Evolutionary conservation across 192 early-diverging fungal genomes (phyloP), one percentile per base, ranked within the genome.

Genomic region (Coemansia sp.): DNA sequence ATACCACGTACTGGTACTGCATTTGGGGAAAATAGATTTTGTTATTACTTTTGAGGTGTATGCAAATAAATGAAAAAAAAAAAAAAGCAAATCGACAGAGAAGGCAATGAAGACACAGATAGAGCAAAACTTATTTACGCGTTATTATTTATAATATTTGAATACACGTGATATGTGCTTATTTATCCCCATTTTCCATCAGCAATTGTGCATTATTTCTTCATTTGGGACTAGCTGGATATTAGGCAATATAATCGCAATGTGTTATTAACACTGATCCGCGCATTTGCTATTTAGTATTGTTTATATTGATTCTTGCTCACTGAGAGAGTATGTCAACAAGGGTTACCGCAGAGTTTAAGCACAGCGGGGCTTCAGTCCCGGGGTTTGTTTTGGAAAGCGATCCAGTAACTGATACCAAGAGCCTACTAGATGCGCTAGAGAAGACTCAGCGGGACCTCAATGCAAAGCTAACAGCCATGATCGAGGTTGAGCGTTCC

Each of bases 1-100:
- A 91, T 37, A 89, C 91, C 32, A 92, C 89, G 74, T 94, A 93
- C 53, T 91, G 85, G 69, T 87, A 87, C 56, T 82, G 79, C 79
- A 81, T 81, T 59, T 41, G 32, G 38, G n/a, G 52, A 53, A 9
- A 9, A 11, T 16, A 26, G 2, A 13, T 52, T 54, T 53, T 13
- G 26, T 8, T 6, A 38, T 50, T 39, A 43, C 3, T 26, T 26
- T 26, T 26, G 26, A 26, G 3, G 26, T 26, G n/a, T 53, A 53
- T 26, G 60, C 32, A 61, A 68, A 50, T 18, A 18, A 18, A 50
- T 18, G 18, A 12, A 5, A 1, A 16, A 49, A 43, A 43, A 43
- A 43, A 44, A 2, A 44, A 44, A 50, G 48, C 16, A 50, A 50
- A n/a, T 50, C 11, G 48, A 21, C 21, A 13, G 23, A 26, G 6